Evolutionary conservation across 2,329 filamentous ascomycete species (phyloP), one percentile per base, ranked within the genome.

Genomic region (Chaetomium globosum): DNA sequence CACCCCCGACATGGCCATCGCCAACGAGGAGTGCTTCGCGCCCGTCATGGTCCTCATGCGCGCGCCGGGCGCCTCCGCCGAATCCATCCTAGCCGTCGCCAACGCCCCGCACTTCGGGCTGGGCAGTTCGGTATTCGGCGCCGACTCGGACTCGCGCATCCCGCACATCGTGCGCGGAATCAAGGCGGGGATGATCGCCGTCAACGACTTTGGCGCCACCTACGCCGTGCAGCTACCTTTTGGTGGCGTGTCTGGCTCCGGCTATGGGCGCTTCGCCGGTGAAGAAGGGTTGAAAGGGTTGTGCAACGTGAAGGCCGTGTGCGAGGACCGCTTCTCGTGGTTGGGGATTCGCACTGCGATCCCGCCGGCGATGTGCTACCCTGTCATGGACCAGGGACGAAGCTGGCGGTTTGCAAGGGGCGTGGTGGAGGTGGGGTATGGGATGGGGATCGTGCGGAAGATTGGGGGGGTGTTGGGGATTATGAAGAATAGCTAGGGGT

Each of bases 171-270:
- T 94, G 1, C 78, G 78, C 23, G 85, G 87, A 28, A 83, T 97
- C 59, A 86, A 89, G 68, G 88, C 90, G 0, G 95, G 95, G 53
- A 97, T 97, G 90, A 91, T 98, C 0, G 88, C 92, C 28, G 86
- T 99, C 71, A 99, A 99, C 76, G 95, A 99, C 79, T 99, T 99
- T 74, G 95, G 89, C 23, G 89, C 88, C 31, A 97, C 88, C 77
- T 99, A 99, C 75, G 92, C 94, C 60, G 93, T 96, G 8, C 93
- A 97, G 78, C 80, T 99, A 48, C 95, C 95, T 0, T 99, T 99
- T 77, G 95, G 95, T 46, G 95, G 93, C 61, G 87, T 91, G n/a
- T 87, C 86, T 65, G 94, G 93, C 0, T 96, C 91, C 28, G 95
- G 91, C 0, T 98, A 98, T 76, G 95, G 95, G 1, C 85, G 94